phyloP scores from a whole-genome alignment of 2,329 filamentous ascomycete genomes.

The Stagonosporopsis tanaceti region DNA sequence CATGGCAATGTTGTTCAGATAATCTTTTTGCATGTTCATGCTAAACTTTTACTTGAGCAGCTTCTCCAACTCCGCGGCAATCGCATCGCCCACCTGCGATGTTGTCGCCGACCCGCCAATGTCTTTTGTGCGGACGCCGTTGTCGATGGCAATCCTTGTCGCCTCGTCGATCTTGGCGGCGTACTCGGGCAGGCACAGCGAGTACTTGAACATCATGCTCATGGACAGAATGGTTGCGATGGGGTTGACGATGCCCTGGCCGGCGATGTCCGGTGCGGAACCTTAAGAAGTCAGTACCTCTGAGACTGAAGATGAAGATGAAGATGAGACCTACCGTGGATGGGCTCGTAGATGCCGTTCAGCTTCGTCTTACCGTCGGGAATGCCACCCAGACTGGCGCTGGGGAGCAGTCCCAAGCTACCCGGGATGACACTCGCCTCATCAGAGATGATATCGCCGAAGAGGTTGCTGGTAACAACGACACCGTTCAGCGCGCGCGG shows the following conservation, averaged over 20 bases:
- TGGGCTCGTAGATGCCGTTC: conserved; percentile 97
- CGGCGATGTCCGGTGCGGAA: conserved; percentile 91
- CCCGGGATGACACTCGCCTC: conserved; percentile 95
- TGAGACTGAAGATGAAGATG: not conserved
- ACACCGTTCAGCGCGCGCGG: conserved; percentile 87
- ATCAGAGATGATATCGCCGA: conserved; percentile 95
- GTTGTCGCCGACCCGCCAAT: conserved; percentile 82
- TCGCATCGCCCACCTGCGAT: conserved; percentile 80
- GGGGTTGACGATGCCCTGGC: conserved; percentile 90
- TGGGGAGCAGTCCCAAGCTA: conserved; percentile 85
- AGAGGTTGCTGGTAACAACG: conserved; percentile 90
- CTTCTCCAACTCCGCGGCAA: conserved; percentile 76
- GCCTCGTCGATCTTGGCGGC: conserved; percentile 82
- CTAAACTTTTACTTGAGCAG: conserved; percentile 57
- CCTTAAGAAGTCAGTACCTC: conserved; percentile 56
- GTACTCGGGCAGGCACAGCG: conserved; percentile 78
- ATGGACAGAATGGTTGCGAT: conserved; percentile 90
- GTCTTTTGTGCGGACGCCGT: conserved; percentile 80
- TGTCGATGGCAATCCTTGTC: conserved; percentile 80
- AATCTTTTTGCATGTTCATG: not conserved
- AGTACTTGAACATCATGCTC: conserved; percentile 97
- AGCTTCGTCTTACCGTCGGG: conserved; percentile 85
- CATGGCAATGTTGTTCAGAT: not conserved
- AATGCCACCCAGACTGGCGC: conserved; percentile 83
- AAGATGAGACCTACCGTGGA: conserved; percentile 72